phyloP scores from a whole-genome alignment of 495 filamentous ascomycete genomes.

The Lophiostoma macrostomum region DNA sequence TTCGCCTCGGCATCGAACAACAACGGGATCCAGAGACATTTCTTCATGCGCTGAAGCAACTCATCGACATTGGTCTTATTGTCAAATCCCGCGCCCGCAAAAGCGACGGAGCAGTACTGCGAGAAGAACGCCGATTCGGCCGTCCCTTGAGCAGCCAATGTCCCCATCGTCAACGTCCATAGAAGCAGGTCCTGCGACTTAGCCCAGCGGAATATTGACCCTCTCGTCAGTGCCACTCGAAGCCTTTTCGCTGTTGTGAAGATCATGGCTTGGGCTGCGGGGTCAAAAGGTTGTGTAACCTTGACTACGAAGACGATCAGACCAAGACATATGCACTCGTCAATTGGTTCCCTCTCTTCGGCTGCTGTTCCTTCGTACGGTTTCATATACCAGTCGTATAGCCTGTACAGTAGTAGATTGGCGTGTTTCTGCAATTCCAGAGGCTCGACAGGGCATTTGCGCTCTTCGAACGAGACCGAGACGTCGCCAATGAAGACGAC shows the following conservation, averaged over 20 bases:
- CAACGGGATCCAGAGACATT: slow-evolving; percentile 22
- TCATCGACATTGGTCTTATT: slow-evolving; percentile 11
- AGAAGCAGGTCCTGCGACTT: slow-evolving; percentile 23
- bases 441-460: slow-evolving; percentile 25
- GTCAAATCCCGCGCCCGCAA: slow-evolving; percentile 19
- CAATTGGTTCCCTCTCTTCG: slow-evolving; percentile 9
- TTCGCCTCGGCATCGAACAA: slow-evolving; percentile 24
- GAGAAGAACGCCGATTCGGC: slow-evolving; percentile 22
- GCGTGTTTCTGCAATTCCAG: slow-evolving; percentile 32
- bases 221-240: slow-evolving; percentile 6
- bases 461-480: slow-evolving; percentile 21
- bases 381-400: slow-evolving; percentile 27
- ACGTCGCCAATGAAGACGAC: slow-evolving; percentile 20
- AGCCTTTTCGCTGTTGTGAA: slow-evolving; percentile 20
- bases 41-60: slow-evolving; percentile 25
- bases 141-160: slow-evolving; percentile 23
- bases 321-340: slow-evolving; percentile 29
- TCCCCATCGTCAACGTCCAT: slow-evolving; percentile 30
- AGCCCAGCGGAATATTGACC: slow-evolving; percentile 16
- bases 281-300: slow-evolving; percentile 5
- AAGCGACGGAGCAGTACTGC: slow-evolving; percentile 17
- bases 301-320: slow-evolving; percentile 22
- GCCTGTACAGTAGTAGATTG: slow-evolving; percentile 20
- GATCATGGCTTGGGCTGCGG: slow-evolving; percentile 11
- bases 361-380: neutral